Base-by-base conservation (phyloP, 768 basidiomycete species). In the Candolleomyces efflorescens region DNA sequence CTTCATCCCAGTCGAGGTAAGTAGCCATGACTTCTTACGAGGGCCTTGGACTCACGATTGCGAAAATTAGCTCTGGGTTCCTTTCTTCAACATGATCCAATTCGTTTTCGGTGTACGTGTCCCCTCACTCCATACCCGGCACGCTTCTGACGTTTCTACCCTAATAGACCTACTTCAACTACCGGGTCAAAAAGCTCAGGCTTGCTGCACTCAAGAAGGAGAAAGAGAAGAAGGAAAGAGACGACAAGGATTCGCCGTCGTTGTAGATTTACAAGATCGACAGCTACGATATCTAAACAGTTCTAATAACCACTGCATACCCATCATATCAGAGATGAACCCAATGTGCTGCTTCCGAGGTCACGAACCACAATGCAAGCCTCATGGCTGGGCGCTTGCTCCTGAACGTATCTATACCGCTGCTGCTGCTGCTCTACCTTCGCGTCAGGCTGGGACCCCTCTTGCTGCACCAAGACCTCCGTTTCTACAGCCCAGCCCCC, bases 51-150 rank as follows among this genome's bases (percentile, higher is more conserved):
- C 32, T 63, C 52, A 60, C 20, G 20, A 44, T 50, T 54, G 11
- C 51, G 41, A 22, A n/a, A 36, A 49, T 15, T 62, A 91, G 88
- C 78, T 92, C 45, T 93, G 92, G 92, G 89, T 90, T 0, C 89
- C 89, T 9, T 95, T 90, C 75, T 94, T 94, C 80, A 92, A 86
- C 69, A 64, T 81, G 37, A 74, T 94, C 43, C 83, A 86, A 68
- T 92, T 94, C 68, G 68, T 83, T 20, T 76, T 91, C 12, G 91
- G 91, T 20, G 91, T 92, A 66, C 64, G 88, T 75, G 32, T 18
- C 22, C 39, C 20, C 26, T 2, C 23, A 18, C 37, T 20, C 24
- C 38, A 36, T 9, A 3, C 7, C 45, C 20, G 15, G 41, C 61
- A 59, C 55, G 15, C 58, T 50, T 55, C 49, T 59, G 38, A 43